Base-by-base conservation (phyloP, 1,284 basidiomycete genomes). In the Cutaneotrichosporon curvatum region DNA sequence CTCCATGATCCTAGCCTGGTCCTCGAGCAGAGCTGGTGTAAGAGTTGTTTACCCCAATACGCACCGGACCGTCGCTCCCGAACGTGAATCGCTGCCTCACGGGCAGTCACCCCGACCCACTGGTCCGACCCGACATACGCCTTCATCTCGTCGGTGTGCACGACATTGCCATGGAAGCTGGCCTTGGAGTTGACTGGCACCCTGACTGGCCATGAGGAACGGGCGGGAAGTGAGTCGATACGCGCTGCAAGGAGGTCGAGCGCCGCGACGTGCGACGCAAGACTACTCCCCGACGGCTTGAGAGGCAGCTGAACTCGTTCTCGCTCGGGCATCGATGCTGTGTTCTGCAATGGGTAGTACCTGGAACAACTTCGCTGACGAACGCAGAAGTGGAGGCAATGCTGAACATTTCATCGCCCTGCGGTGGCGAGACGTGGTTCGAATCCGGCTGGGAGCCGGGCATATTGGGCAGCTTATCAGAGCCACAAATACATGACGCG, bases 21-120 rank as follows among this genome's bases (percentile, higher is more conserved):
- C 53, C 28, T 55, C 51, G 18, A 62, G 48, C 32, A 59, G 23
- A 16, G 46, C 54, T 58, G 22, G 3, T 14, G 38, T 47, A 25
- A 53, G 50, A 37, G 15, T 4, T 3, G 15, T 10, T 21, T 7
- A n/a, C n/a, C 5, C 12, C 1, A 10, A 10, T 11, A 58, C 60
- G 53, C 45, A 64, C 66, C 52, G 1, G 40, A 40, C 40, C 59
- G 62, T 45, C 62, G 53, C 47, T 63, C 40, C 10, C 51, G 40
- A 3, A 68, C 52, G 33, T 61, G 68, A 6, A 40, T 58, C 0
- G 45, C 57, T 15, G 65, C 67, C 47, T 71, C 66, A 7, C 46
- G 25, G 4, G 62, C 57, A 3, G 53, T 63, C 66, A 71, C 67
- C 40, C 66, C 65, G 8, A 63, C 57, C 62, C 62, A 71, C 56